Evolutionary conservation across 1,284 basidiomycete species (phyloP).

Genomic region (Fomitopsis pinicola): DNA sequence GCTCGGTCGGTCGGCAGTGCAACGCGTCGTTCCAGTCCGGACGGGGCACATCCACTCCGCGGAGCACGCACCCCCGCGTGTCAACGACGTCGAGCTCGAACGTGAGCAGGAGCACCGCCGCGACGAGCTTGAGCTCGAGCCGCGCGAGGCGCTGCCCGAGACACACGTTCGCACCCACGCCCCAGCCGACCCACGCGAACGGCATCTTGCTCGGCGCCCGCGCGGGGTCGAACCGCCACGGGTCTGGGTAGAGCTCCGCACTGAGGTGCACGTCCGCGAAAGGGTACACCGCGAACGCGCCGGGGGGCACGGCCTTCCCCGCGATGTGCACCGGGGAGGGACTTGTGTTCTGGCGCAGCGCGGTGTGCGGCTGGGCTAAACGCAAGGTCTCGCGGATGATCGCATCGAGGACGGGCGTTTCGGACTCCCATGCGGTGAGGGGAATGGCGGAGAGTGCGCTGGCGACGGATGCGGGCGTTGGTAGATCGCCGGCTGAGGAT

Average conservation of each 20-base stretch:
- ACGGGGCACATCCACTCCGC: constrained; percentile 35
- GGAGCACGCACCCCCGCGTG: constrained; percentile 37
- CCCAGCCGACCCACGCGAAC: constrained; percentile 69
- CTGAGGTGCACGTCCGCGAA: constrained; percentile 75
- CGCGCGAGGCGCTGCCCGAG: constrained; percentile 68
- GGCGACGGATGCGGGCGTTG: constrained; percentile 45
- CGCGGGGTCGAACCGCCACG: constrained; percentile 68
- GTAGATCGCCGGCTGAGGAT: constrained; percentile 5
- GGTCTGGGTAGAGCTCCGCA: constrained; percentile 62
- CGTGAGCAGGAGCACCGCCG: constrained; percentile 58
- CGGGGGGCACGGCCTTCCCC: constrained; percentile 60
- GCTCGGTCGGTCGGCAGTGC: constrained; percentile 39
- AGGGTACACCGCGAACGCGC: constrained; percentile 70
- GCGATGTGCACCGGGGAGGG: constrained; percentile 50
- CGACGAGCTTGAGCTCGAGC: constrained; percentile 63
- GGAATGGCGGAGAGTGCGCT: constrained; percentile 53
- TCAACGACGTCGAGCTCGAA: constrained; percentile 56
- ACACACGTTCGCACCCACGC: constrained; percentile 69
- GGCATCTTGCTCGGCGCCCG: constrained; percentile 46
- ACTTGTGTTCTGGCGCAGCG: constrained; percentile 72
- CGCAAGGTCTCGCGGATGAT: constrained; percentile 71
- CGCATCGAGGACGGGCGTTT: constrained; percentile 63
- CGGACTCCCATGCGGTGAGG: constrained; percentile 62
- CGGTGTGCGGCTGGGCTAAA: constrained; percentile 70
- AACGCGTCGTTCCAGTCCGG: constrained; percentile 77